Evolutionary conservation across 495 filamentous ascomycete genomes (phyloP), one percentile per base, ranked within the genome.

Genomic region (Trichoderma orchidacearum): DNA sequence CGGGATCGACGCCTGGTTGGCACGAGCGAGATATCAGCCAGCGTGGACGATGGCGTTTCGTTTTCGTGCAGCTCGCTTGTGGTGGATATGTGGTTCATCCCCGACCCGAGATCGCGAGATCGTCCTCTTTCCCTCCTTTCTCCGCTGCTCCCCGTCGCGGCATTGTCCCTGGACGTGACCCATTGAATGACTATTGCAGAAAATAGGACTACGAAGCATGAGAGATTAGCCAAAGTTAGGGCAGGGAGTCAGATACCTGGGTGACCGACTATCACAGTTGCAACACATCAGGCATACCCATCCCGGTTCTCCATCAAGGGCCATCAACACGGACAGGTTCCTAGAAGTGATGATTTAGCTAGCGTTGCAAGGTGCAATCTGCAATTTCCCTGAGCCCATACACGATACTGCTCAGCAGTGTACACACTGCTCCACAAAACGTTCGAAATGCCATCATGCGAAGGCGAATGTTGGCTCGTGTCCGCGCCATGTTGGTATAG

Each of bases 241-340:
- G 25, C 15, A 30, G 35, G 11, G 23, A 35, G 48, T 30, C 7
- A 52, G 53, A 25, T 11, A 41, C 34, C 35, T 48, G 35, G 57
- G 36, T 23, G 12, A 62, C 72, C 58, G 54, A 77, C 74, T 75
- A 56, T 81, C 77, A 52, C 71, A 71, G 60, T 80, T 80, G 59
- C 77, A 81, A 58, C 74, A 78, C 71, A 78, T 78, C 31, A 81
- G 65, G 60, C 73, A 81, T 11, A 80, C 70, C 78, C 78, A 81
- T 29, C 72, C 77, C 3, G 72, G 78, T 57, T 81, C 78, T 34
- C 78, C 77, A 32, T 75, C 63, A 9, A 79, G 69, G 0, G 66
- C 70, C 67, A 75, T 72, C 17, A 80, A 66, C 0, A 78, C 68
- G 9, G 73, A 70, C 7, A 81, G 64, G 62, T 81, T 81, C n/a